Base-by-base conservation (phyloP, 1,284 basidiomycete genomes). In the Chiua sp. region DNA sequence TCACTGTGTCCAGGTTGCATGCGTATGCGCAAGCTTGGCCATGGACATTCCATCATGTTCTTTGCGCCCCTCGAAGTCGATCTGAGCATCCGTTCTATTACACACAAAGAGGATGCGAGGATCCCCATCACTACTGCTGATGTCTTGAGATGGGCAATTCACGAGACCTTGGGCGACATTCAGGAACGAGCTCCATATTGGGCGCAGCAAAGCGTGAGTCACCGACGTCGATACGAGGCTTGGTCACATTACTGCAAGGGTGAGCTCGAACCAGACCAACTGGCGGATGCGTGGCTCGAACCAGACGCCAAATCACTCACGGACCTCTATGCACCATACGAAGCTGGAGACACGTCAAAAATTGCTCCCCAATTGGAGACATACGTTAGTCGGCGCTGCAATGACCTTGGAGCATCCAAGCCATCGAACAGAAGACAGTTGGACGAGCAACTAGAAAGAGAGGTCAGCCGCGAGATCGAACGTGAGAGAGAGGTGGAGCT, bases 11-110 rank as follows among this genome's bases (percentile, higher is more conserved):
- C 30, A 80, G 79, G 78, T 0, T 81, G 79, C 50, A 80, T 80
- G 80, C 72, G 79, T 37, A 78, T 84, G 81, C 74, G 82, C 7
- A 75, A 79, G 53, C 72, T 84, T 0, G 82, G 82, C 7, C 61
- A 70, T 35, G 80, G 80, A 0, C 82, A 83, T 53, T 78, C 79
- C 1, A 72, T 84, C 15, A 68, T 79, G 61, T 84, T 84, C 64
- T 77, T 79, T 51, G 81, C 80, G 8, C 79, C 82, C 7, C 66
- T 62, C 2, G 81, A 82, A 37, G 72, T 82, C 11, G 79, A 81
- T 55, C 63, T 59, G 33, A 60, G 57, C 6, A 82, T 83, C 44
- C 77, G 80, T 18, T 56, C 63, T 7, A 60, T 64, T 18, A 62
- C 62, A 16, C 55, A 47, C 1, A 66, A 70, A 30, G 37, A 3